Conservation (phyloP, 1,139 yeast species). For the Ashbya aceris region DNA sequence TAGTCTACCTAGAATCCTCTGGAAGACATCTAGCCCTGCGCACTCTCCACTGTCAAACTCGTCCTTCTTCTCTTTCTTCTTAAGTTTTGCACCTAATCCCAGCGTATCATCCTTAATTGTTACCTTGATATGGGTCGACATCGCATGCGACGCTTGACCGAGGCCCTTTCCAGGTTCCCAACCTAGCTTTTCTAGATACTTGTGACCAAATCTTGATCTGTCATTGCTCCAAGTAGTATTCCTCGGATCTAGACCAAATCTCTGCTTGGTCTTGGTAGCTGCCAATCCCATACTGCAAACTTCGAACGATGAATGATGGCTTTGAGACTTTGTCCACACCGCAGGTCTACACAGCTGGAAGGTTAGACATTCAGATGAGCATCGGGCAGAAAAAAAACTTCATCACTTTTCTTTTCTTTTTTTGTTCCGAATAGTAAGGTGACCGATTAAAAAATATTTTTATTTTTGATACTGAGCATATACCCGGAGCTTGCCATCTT, state of each 20-base stretch:
- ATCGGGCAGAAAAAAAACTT: too few species aligned
- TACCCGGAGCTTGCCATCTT: too few species aligned
- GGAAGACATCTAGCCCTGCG: slow-evolving; percentile 88
- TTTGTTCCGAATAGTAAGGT: too few species aligned
- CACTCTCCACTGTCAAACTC: slow-evolving; percentile 73
- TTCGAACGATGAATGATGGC: too few species aligned
- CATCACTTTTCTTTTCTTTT: too few species aligned
- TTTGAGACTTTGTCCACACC: too few species aligned
- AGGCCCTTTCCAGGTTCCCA: slow-evolving; percentile 91
- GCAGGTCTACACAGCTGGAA: too few species aligned
- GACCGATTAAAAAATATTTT: too few species aligned
- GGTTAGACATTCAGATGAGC: too few species aligned
- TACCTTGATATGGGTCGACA: slow-evolving; percentile 76
- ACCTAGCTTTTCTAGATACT: slow-evolving; percentile 71
- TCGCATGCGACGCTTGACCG: slow-evolving; percentile 57
- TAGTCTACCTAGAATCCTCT: slow-evolving; percentile 76
- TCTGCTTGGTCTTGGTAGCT: slow-evolving; percentile 69
- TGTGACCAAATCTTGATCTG: slow-evolving; percentile 77
- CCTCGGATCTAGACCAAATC: slow-evolving; percentile 88
- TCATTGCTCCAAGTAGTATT: slow-evolving; percentile 93
- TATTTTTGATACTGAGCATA: too few species aligned
- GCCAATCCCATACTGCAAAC: slow-evolving; percentile 66
- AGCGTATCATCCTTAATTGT: slow-evolving; percentile 67
- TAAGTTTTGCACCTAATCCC: slow-evolving; percentile 79
- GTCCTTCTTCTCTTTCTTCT: slow-evolving; percentile 46